Evolutionary conservation across 1,284 basidiomycete genomes (phyloP), one percentile per base, ranked within the genome.

Genomic region (Gomphus sp.): DNA sequence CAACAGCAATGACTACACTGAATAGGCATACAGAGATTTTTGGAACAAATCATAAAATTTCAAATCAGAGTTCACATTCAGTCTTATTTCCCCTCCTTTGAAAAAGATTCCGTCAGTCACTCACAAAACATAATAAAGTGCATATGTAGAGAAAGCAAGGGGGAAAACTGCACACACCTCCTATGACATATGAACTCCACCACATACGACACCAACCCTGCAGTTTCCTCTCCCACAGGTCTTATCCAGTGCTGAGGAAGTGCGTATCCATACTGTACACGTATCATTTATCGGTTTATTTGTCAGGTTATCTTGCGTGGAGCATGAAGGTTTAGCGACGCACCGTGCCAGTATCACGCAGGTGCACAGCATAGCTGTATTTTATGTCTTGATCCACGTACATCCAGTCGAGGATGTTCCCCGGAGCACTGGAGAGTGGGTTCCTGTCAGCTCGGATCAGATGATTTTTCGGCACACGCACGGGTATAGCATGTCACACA

Each of bases 311-410:
- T 22, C 22, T 22, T 22, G 48, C 37, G 25, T 36, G 6, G 34
- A 11, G 34, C 2, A 43, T 6, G 16, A 51, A 57, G 7, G 2
- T 25, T 31, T 22, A 22, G 22, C 22, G 9, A 75, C 85, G 65
- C 65, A 90, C 87, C 2, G 87, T 89, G 11, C 90, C 91, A 0
- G 88, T 91, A 72, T 93, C 91, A 52, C 91, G 73, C 59, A 95
- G 70, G 68, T 93, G 89, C 8, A 83, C 80, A 2, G 84, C 84
- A 69, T 88, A 95, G 1, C 84, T 79, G 74, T 86, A 93, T 64
- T 89, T 85, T 64, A 91, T 79, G 34, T 80, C 77, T 4, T 75
- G 77, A 6, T 74, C 72, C 41, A 77, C 79, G 69, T 91, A 91
- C 71, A 86, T 80, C 78, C 84, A 92, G 65, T 91, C 88, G 31